phyloP scores from a whole-genome alignment of 352 stramenopile species.

The Thalassiosira gravida region DNA sequence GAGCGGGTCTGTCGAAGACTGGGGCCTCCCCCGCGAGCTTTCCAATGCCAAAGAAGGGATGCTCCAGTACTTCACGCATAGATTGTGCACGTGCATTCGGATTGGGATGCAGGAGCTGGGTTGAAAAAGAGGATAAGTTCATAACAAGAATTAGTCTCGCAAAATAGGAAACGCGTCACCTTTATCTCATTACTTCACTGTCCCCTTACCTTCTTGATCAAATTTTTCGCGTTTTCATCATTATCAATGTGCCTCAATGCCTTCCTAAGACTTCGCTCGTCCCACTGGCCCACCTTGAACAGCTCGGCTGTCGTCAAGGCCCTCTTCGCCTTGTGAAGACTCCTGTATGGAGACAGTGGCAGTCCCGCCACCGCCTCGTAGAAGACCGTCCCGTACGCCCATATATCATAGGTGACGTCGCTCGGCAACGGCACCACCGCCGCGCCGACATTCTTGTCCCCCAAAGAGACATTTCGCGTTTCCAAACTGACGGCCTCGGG shows the following conservation, averaged over 20 bases:
- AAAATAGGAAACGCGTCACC: too few species aligned
- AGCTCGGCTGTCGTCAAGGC: constrained; percentile 76
- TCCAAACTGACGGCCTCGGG: constrained; percentile 83
- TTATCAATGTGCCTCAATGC: constrained; percentile 69
- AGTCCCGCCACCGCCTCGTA: constrained; percentile 83
- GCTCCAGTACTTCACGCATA: constrained; percentile 80
- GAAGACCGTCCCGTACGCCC: constrained; percentile 81
- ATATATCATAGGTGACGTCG: constrained; percentile 83
- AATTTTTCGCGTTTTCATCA: constrained; percentile 64
- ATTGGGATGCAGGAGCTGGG: constrained; percentile 75
- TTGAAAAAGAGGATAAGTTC: not conserved
- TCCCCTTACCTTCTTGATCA: constrained; percentile 67
- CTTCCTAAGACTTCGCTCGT: constrained; percentile 80
- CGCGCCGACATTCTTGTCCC: constrained; percentile 77
- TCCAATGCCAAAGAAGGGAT: constrained; percentile 77
- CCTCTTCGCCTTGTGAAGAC: constrained; percentile 76
- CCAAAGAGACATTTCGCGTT: constrained; percentile 67
- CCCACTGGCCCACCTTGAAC: constrained; percentile 85
- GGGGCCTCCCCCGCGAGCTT: constrained; percentile 32
- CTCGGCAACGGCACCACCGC: constrained; percentile 73
- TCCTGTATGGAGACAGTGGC: constrained; percentile 79
- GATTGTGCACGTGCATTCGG: constrained; percentile 70
- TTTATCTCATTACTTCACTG: too few species aligned
- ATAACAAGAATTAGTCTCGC: too few species aligned
- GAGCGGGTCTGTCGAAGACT: constrained; percentile 36